Conservation (phyloP, 192 early-diverging fungal genomes). For the Coemansia sp. region DNA sequence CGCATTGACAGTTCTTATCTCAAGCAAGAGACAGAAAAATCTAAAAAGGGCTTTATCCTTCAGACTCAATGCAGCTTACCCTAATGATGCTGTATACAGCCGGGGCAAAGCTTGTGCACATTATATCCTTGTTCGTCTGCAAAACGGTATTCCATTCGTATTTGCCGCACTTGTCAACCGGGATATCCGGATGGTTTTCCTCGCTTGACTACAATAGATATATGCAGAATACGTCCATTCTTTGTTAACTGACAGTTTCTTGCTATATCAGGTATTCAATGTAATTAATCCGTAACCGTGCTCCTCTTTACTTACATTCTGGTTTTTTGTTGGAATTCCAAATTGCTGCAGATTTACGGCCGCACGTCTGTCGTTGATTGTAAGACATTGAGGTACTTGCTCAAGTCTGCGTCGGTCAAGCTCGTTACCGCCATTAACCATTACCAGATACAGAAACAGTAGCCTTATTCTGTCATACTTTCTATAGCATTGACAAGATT, state of each 20-base stretch:
- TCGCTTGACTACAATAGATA: not conserved
- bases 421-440: conserved; percentile 31
- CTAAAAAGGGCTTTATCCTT: no score
- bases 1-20: no score
- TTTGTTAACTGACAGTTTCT: not conserved
- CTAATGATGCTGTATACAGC: conserved; percentile 38
- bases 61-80: not conserved
- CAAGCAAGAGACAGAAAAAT: no score
- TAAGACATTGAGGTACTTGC: conserved; percentile 48
- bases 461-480: conserved; percentile 40
- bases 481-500: conserved; percentile 14
- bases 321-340: conserved; percentile 30
- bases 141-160: conserved; percentile 23
- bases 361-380: conserved; percentile 41
- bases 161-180: not conserved
- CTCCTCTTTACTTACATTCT: conserved; percentile 16
- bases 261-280: not conserved
- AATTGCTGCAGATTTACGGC: conserved; percentile 35
- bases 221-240: not conserved
- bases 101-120: conserved; percentile 26
- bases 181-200: not conserved
- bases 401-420: conserved; percentile 42
- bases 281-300: not conserved
- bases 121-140: not conserved
- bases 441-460: conserved; percentile 46